A percentile compares a stretch with the other conserved stretches of the same genome.
phyloP scores from a whole-genome alignment of 2,329 filamentous ascomycete species.

The Didymella glomerata region DNA sequence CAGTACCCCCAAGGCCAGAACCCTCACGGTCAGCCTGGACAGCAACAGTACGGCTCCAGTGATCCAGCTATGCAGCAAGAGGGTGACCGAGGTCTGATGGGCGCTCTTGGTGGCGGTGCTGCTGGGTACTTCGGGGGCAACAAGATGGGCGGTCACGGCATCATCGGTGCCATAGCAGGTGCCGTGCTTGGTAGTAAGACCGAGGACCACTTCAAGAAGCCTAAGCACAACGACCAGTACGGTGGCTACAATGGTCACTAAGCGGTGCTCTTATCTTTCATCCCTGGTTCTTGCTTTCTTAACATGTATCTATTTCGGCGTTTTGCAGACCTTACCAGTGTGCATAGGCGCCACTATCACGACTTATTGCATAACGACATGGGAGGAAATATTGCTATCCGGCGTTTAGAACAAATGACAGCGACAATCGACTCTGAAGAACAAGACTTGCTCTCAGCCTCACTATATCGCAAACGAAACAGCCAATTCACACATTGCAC shows the following conservation, averaged over 20 bases:
- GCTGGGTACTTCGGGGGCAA: constrained; percentile 65
- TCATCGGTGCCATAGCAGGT: constrained; percentile 66
- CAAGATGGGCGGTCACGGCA: constrained; percentile 63
- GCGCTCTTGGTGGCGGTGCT: constrained; percentile 64
- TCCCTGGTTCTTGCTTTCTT: neutral
- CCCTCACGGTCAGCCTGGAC: constrained; percentile 49
- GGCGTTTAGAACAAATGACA: constrained; percentile 11
- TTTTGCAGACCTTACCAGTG: constrained; percentile 3
- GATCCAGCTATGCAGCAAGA: constrained; percentile 58
- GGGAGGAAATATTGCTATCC: neutral
- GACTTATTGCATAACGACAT: neutral
- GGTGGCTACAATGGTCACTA: constrained; percentile 24
- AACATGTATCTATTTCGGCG: constrained; percentile 2
- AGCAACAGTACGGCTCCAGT: constrained; percentile 54
- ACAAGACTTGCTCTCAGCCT: constrained; percentile 1
- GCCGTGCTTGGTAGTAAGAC: constrained; percentile 64
- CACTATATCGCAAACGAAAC: constrained; percentile 4
- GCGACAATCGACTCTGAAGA: neutral
- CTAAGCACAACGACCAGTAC: constrained; percentile 28
- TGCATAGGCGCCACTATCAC: constrained; percentile 1
- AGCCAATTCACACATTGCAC: neutral
- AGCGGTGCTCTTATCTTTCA: neutral
- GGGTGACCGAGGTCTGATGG: constrained; percentile 66
- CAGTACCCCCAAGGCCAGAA: constrained; percentile 48
- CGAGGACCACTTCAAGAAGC: constrained; percentile 63